These are phyloP conservation scores for Dimargaris cristalligena DNA, from an alignment of 192 early-diverging fungal genomes.

Conservation along the genomic window DNA sequence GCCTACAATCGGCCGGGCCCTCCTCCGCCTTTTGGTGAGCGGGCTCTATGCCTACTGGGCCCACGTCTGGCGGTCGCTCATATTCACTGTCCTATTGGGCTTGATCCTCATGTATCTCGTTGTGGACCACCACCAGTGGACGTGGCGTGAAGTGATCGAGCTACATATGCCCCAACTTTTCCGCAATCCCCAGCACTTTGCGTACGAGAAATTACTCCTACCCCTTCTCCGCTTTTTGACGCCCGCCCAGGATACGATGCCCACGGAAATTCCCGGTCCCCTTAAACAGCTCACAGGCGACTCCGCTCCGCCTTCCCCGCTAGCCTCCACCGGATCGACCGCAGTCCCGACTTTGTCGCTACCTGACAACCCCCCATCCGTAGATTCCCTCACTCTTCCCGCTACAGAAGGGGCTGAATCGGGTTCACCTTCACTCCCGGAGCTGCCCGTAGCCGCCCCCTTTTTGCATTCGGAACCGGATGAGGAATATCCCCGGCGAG, in stretches of 20 bases:
- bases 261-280: no score
- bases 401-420: no score
- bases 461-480: slow-evolving; percentile 9
- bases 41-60: not conserved
- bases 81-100: not conserved
- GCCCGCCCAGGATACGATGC: slow-evolving; percentile 12
- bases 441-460: no score
- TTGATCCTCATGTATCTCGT: not conserved
- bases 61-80: not conserved
- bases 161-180: not conserved
- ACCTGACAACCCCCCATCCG: no score
- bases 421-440: no score
- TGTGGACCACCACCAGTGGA: slow-evolving; percentile 1
- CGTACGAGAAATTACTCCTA: slow-evolving; percentile 16
- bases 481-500: slow-evolving; percentile 25
- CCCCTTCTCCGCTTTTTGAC: slow-evolving; percentile 14
- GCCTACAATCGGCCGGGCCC: no score
- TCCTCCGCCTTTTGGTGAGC: not conserved
- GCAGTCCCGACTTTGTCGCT: no score
- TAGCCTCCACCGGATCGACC: no score
- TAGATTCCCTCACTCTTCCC: no score
- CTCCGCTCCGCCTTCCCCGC: no score
- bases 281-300: no score
- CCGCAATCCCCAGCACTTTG: slow-evolving; percentile 16
- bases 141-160: slow-evolving; percentile 26